Base-by-base conservation (phyloP, 129 eudicot species). In the Arctium lappa region DNA sequence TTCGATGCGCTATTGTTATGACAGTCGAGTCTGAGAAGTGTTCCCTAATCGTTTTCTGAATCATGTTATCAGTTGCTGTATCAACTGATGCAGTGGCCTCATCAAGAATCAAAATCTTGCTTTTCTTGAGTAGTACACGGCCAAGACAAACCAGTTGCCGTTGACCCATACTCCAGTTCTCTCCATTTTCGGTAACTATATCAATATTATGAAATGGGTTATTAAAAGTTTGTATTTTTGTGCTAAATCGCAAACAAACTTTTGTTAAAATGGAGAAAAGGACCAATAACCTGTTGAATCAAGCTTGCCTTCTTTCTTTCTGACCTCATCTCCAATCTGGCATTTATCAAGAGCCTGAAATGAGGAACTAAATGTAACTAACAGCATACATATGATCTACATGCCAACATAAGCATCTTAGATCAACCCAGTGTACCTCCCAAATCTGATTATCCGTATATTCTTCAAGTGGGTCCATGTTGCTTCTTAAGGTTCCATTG, bases 401-500 rank as follows among this genome's bases (percentile, higher is more conserved):
- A 68, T 9, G 46, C 46, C 46, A 40, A 40, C 10, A 69, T 80
- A 50, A 80, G 30, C 11, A 76, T 1, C 9, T 53, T 44, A 48
- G n/a, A 37, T 34, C 16, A 9, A 78, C 13, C 40, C 34, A 69
- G 6, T 70, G 33, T 42, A 94, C 98, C 95, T 94, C 98, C 98
- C 98, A 94, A 81, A 94, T 95, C 68, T 88, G 87, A 10, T 95
- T 92, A 69, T 95, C 99, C 29, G 93, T 63, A 75, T 95, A 80
- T 80, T 95, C 97, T 82, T 91, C 97, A 72, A 95, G 99, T 33
- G 99, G 99, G 78, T 95, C 99, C 84, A 95, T 80, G 89, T 95
- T 95, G 78, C 85, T 89, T 65, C 99, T 84, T 1, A 95, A 78
- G 6, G 93, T 89, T 37, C 98, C 98, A 83, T 89, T 90, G 53